phyloP scores from a whole-genome alignment of 2,329 filamentous ascomycete species.

The Fusarium mexicanum region DNA sequence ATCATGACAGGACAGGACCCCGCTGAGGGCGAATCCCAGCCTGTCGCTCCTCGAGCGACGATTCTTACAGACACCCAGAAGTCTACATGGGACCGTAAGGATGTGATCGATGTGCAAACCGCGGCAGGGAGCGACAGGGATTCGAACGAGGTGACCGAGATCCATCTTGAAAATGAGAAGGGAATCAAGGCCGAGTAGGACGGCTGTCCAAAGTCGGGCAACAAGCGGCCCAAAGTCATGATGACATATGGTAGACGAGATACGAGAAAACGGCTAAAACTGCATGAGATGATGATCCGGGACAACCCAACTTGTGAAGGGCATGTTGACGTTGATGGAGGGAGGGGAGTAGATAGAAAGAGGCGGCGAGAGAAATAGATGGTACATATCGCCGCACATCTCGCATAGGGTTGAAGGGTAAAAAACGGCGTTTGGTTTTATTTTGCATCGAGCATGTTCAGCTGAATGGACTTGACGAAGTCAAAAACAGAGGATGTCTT shows the following conservation, averaged over 20 bases:
- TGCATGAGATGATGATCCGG: constrained; percentile 21
- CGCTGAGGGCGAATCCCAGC: constrained; percentile 20
- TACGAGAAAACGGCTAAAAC: constrained; percentile 30
- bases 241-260: constrained; percentile 22
- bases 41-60: constrained; percentile 21
- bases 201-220: constrained; percentile 8
- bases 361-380: constrained; percentile 29
- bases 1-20: constrained; percentile 43
- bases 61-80: constrained; percentile 45
- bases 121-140: constrained; percentile 48
- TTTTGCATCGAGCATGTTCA: constrained; percentile 29
- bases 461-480: constrained; percentile 6
- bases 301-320: constrained; percentile 13
- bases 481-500: neutral
- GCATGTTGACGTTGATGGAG: constrained; percentile 25
- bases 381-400: constrained; percentile 7
- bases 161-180: constrained; percentile 57
- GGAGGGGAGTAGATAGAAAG: constrained; percentile 34
- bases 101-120: constrained; percentile 53
- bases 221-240: constrained; percentile 15
- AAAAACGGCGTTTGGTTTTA: constrained; percentile 29
- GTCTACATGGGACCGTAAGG: constrained; percentile 48
- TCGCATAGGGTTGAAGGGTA: constrained; percentile 17
- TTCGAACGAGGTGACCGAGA: constrained; percentile 60
- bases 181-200: constrained; percentile 38